These are phyloP conservation scores for Globisporangium irregulare DNA, from an alignment of 352 stramenopile species.

Conservation along the genomic window DNA sequence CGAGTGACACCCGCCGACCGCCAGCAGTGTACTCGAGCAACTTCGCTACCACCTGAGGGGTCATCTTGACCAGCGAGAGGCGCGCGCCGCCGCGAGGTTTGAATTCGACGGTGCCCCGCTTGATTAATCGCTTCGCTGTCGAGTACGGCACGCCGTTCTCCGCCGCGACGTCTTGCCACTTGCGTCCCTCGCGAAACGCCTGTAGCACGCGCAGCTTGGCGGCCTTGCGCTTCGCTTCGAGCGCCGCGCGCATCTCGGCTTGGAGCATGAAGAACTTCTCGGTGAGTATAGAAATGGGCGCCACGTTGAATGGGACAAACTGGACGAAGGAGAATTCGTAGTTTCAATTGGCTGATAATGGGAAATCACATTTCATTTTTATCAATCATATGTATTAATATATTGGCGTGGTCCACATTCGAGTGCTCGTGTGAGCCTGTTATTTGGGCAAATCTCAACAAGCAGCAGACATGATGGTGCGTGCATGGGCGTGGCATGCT, in stretches of 20 bases:
- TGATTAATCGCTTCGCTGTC: neutral
- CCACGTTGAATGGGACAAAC: neutral
- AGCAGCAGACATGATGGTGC: slow-evolving; percentile 3
- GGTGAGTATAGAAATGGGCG: neutral
- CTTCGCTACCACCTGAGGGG: neutral
- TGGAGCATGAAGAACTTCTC: neutral
- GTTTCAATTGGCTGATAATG: neutral
- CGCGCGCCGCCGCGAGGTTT: neutral
- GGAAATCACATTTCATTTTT: neutral
- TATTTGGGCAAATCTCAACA: neutral
- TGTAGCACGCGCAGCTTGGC: neutral
- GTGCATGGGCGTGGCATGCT: neutral
- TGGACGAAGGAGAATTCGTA: too few relatives aligned
- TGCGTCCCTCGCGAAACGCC: neutral
- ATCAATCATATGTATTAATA: neutral
- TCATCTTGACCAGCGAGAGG: neutral
- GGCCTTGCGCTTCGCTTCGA: neutral
- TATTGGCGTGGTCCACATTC: neutral
- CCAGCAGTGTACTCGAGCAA: neutral
- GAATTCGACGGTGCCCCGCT: neutral
- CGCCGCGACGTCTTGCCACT: neutral
- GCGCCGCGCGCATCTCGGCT: too few relatives aligned
- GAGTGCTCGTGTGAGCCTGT: neutral
- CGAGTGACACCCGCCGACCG: neutral
- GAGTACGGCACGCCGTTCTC: neutral